A percentile compares a stretch with the other conserved stretches of the same genome.
Evolutionary conservation across 2,329 filamentous ascomycete genomes (phyloP).

Genomic region (Botryotinia narcissicola): DNA sequence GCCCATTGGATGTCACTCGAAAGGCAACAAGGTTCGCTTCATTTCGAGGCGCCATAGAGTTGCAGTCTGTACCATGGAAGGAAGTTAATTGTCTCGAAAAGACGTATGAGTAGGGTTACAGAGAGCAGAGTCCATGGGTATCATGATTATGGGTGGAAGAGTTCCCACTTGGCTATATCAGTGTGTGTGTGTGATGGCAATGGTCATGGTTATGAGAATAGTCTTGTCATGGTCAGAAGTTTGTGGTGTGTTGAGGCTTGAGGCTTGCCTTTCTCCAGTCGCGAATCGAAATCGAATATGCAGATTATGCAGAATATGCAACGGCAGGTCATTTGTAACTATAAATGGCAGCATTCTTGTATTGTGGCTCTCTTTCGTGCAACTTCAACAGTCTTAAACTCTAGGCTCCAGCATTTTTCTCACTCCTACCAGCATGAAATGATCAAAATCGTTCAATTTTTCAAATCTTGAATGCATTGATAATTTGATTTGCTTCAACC

Average conservation of each 20-base stretch:
- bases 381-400: slow-evolving; percentile 16
- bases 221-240: not conserved
- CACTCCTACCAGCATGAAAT: slow-evolving; percentile 7
- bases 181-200: not conserved
- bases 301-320: slow-evolving; percentile 18
- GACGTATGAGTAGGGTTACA: slow-evolving; percentile 5
- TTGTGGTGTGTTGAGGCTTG: slow-evolving; percentile 4
- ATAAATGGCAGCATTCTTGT: slow-evolving; percentile 11
- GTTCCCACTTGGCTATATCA: slow-evolving; percentile 3
- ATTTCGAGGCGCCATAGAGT: not conserved
- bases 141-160: not conserved
- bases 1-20: not conserved
- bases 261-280: slow-evolving; percentile 8
- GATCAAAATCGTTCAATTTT: not conserved
- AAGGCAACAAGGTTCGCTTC: slow-evolving; percentile 14
- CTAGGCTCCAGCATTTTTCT: slow-evolving; percentile 16
- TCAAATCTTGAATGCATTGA: not conserved
- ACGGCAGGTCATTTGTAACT: slow-evolving; percentile 10
- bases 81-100: slow-evolving; percentile 11
- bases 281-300: slow-evolving; percentile 17
- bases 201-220: not conserved
- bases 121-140: slow-evolving; percentile 1
- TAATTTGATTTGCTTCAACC: not conserved
- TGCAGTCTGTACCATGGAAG: slow-evolving; percentile 13
- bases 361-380: slow-evolving; percentile 11